Base-by-base conservation (phyloP, 2,329 filamentous ascomycete genomes). In the Endocalyx cinctus region DNA sequence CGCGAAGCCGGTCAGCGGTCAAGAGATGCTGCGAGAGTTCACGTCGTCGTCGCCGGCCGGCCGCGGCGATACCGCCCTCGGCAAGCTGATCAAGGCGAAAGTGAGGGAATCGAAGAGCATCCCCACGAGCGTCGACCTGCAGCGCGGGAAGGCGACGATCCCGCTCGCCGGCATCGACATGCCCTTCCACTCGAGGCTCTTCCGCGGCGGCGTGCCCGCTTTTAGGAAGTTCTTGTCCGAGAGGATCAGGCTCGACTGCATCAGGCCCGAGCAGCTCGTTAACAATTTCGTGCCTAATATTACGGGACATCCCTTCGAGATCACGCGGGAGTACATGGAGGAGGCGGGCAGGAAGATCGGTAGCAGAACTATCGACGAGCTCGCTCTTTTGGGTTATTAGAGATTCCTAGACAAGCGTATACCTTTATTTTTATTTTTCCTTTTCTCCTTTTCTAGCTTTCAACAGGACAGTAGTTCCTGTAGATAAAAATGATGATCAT, bases 241-340 rank as follows among this genome's bases (percentile, higher is more conserved):
- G 13, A 49, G 42, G 16, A 52, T 61, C 10, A 18, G 42, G 11
- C 30, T 38, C 13, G 37, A 42, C n/a, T 45, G 37, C 12, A 37
- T 60, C 13, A 39, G 48, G 10, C 46, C 48, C 6, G 41, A 43
- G 7, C 35, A 42, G 30, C 43, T 62, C 13, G 43, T 58, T 6
- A 54, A 51, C 7, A 52, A 47, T 27, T 63, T 49, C 31, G 48
- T 62, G 14, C 57, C 59, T 6, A 62, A 63, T 35, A 45, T 61
- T 10, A 58, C 49, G 15, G 58, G 45, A 4, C 47, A 41, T 26
- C 57, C 57, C 3, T 61, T 60, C 31, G 37, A 36, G 33, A 42
- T 56, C 17, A 42, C 34, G 17, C 42, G 39, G 20, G 48, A 42
- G 10, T 55, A 52, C 20, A 47, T 55, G 33, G 36, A 56, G 33